Conservation (phyloP, 2,329 filamentous ascomycete species). For the Phialocephala subalpina region DNA sequence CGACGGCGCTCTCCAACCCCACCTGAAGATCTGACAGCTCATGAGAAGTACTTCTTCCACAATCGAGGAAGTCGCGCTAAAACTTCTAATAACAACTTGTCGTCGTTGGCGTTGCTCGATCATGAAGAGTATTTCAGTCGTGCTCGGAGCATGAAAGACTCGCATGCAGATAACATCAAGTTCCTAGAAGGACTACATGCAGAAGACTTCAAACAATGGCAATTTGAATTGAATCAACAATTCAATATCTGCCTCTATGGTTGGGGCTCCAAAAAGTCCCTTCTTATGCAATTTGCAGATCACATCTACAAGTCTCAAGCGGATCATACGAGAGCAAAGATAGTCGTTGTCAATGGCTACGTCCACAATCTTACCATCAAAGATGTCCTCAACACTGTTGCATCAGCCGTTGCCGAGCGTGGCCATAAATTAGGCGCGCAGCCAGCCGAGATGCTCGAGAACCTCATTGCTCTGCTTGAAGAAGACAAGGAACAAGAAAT, state of each 20-base stretch:
- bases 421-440: constrained; percentile 53
- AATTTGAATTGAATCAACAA: constrained; percentile 84
- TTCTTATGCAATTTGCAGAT: constrained; percentile 79
- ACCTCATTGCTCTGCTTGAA: constrained; percentile 68
- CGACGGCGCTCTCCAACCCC: constrained; percentile 66
- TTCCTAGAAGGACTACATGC: constrained; percentile 79
- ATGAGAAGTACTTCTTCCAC: constrained; percentile 94
- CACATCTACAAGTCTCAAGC: constrained; percentile 62
- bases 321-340: constrained; percentile 52
- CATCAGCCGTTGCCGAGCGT: constrained; percentile 62
- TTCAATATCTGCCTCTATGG: constrained; percentile 94
- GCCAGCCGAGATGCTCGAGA: constrained; percentile 72
- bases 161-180: constrained; percentile 73
- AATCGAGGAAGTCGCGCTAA: constrained; percentile 83
- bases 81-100: constrained; percentile 86
- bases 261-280: constrained; percentile 84
- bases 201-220: constrained; percentile 89
- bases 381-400: constrained; percentile 75
- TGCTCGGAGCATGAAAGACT: constrained; percentile 67
- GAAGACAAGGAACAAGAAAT: constrained; percentile 56
- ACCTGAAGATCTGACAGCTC: constrained; percentile 81
- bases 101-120: constrained; percentile 77
- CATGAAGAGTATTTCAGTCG: constrained; percentile 91
- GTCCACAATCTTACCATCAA: constrained; percentile 69
- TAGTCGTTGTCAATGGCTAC: constrained; percentile 91